A percentile compares a stretch with the other conserved stretches of the same genome.
Conservation (phyloP, 495 filamentous ascomycete genomes). For the Aspergillus affinis region DNA sequence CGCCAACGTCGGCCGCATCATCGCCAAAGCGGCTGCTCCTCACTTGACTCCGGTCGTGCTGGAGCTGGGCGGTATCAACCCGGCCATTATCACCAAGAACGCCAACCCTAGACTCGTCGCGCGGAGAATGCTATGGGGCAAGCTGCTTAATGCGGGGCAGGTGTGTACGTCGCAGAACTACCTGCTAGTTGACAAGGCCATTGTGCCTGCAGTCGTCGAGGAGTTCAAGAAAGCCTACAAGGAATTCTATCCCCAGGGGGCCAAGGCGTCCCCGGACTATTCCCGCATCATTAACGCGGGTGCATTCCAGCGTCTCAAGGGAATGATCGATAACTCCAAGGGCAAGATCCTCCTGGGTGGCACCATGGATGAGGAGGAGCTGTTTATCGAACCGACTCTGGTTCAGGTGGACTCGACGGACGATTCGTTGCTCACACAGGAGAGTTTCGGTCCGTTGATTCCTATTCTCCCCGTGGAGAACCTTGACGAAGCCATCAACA, state of each 20-base stretch:
- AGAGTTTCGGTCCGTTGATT: conserved; percentile 89
- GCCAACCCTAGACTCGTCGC: conserved; percentile 81
- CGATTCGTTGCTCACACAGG: conserved; percentile 75
- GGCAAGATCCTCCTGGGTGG: conserved; percentile 88
- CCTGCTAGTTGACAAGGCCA: conserved; percentile 71
- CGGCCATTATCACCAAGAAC: conserved; percentile 81
- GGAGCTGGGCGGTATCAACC: conserved; percentile 90
- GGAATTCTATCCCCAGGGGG: conserved; percentile 84
- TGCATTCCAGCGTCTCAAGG: conserved; percentile 81
- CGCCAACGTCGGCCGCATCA: conserved; percentile 73
- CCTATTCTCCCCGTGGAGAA: conserved; percentile 71
- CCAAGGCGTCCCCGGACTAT: conserved; percentile 71
- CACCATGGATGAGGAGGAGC: conserved; percentile 71
- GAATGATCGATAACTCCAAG: conserved; percentile 75
- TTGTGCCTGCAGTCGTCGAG: conserved; percentile 70
- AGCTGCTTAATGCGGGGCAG: conserved; percentile 81
- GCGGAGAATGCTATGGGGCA: conserved; percentile 82
- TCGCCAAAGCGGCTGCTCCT: conserved; percentile 89
- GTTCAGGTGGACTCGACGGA: conserved; percentile 71
- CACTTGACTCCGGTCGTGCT: conserved; percentile 84
- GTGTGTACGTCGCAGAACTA: conserved; percentile 90
- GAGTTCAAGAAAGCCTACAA: conserved; percentile 68
- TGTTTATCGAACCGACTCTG: conserved; percentile 84
- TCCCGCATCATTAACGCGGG: conserved; percentile 73
- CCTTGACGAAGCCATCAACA: conserved; percentile 76